Evolutionary conservation across 441 rosid species (phyloP), one percentile per base, ranked within the genome.

Genomic region (Jatropha podagrica): DNA sequence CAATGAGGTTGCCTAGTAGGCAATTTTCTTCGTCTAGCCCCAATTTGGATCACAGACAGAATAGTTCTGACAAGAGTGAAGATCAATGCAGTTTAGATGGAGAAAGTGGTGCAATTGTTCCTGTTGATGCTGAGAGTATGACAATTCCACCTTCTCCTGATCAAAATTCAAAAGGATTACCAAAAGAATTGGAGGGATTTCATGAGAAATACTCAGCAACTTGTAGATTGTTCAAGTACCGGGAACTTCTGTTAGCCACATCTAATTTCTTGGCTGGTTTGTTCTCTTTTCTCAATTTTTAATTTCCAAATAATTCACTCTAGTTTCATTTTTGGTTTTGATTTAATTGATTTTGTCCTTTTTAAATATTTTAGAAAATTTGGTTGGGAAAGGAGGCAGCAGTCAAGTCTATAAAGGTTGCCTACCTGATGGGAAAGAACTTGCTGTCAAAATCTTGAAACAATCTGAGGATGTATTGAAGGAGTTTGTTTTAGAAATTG

Each of bases 381-480:
- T 95, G 83, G 78, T 95, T 59, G 99, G 99, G 69, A 90, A 82
- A 91, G 99, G 99, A 69, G 99, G 99, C 65, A 89, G 91, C 81
- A 93, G 98, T 70, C 86, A 78, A 69, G 98, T 95, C 67, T 95
- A 92, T 74, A 89, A 83, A 85, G 99, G 99, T 6, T 82, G 83
- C 73, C 89, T 95, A 70, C 88, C 89, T n/a, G 94, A 90, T 78
- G 93, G 97, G 63, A 88, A 87, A 81, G 90, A 92, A 81, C 73
- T 95, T 60, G 99, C 98, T 5, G 91, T 93, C 81, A 95, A 95
- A 86, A 81, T 87, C 55, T 73, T 95, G 84, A 93, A 88, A 87
- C 90, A 86, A 48, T 92, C 95, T 48, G 86, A 85, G 48, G 85
- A 90, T 74, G 86, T 82, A 18, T 66, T 90, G 81, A 88, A 91